Conservation (phyloP, 2,329 filamentous ascomycete species). For the Tolypocladium cylindrosporum region DNA sequence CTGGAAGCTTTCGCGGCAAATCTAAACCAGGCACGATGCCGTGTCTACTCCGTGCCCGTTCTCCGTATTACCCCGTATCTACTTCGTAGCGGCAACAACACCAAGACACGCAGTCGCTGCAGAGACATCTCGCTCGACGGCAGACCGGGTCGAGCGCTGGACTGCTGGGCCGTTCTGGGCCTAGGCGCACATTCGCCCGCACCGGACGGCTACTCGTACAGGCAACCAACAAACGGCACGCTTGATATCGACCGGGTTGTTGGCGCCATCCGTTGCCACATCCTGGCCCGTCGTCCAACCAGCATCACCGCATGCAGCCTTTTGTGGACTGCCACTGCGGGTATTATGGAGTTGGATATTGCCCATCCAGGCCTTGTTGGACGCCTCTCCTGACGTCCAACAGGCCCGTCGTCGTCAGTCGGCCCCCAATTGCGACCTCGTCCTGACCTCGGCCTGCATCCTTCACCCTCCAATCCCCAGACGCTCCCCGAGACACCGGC, state of each 20-base stretch:
- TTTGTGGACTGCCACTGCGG: neutral
- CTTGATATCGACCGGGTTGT: neutral
- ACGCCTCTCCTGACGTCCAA: neutral
- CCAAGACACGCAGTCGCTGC: no score
- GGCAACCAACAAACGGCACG: no score
- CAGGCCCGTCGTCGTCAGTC: no score
- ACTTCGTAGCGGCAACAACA: no score
- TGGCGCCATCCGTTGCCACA: neutral
- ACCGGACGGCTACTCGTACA: no score
- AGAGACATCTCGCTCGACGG: no score
- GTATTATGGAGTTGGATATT: neutral
- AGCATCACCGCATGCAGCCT: neutral
- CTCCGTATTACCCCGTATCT: no score
- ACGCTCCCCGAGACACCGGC: neutral
- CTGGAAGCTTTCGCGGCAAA: neutral
- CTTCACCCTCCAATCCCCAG: neutral
- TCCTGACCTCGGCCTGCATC: neutral
- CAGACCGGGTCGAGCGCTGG: no score
- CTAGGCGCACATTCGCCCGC: no score
- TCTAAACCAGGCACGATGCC: neutral
- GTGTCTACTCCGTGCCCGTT: no score
- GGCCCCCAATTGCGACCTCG: no score
- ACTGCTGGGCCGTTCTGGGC: no score
- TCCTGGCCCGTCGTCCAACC: neutral
- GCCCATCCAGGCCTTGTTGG: neutral